phyloP scores from a whole-genome alignment of 2,329 filamentous ascomycete species.

The Drechmeria coniospora region DNA sequence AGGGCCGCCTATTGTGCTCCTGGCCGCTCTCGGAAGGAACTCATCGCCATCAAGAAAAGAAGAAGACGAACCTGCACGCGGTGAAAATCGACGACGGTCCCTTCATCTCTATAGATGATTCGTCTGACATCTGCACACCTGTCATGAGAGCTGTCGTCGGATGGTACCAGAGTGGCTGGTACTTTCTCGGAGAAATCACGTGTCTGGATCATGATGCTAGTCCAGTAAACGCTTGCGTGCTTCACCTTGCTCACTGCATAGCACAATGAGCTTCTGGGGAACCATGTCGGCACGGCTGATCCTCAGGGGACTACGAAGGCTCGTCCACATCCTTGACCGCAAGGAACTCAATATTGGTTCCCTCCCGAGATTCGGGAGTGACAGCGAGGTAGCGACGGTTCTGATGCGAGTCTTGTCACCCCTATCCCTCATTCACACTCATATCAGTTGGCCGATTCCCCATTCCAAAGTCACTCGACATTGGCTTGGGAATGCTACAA shows the following conservation, averaged over 20 bases:
- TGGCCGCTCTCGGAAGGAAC: too few relatives aligned
- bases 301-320: slow-evolving; percentile 57
- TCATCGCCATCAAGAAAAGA: slow-evolving; percentile 72
- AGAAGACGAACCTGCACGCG: slow-evolving; percentile 56
- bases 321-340: too few relatives aligned
- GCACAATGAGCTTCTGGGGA: slow-evolving; percentile 39
- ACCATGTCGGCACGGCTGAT: slow-evolving; percentile 76
- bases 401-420: too few relatives aligned
- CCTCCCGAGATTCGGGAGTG: too few relatives aligned
- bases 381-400: slow-evolving; percentile 40
- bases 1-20: too few relatives aligned
- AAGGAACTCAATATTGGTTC: too few relatives aligned
- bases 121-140: slow-evolving; percentile 38
- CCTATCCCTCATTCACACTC: too few relatives aligned
- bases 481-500: slow-evolving; percentile 66
- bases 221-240: slow-evolving; percentile 49
- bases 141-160: too few relatives aligned
- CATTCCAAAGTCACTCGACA: slow-evolving; percentile 52
- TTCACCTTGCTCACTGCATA: too few relatives aligned
- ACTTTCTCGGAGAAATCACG: slow-evolving; percentile 38
- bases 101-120: slow-evolving; percentile 44
- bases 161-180: too few relatives aligned
- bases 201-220: slow-evolving; percentile 58
- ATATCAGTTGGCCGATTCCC: slow-evolving; percentile 81
- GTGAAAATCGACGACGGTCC: slow-evolving; percentile 50